phyloP scores from a whole-genome alignment of 495 filamentous ascomycete species.

The Chaetomium fimeti region DNA sequence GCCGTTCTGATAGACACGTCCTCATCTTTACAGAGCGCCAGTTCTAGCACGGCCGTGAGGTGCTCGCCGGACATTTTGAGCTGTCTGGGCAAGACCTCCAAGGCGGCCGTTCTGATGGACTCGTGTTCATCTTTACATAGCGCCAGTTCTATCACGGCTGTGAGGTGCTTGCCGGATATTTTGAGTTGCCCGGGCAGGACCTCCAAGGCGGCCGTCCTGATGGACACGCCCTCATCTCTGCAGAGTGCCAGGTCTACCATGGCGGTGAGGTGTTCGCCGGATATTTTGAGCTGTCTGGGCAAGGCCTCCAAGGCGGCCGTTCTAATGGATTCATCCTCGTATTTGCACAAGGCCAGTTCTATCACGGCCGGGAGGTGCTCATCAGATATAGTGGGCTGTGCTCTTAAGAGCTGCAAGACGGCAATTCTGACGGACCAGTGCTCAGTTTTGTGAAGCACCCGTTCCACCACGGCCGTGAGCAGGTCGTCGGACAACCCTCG shows the following conservation, averaged over 20 bases:
- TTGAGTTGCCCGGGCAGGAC: neutral
- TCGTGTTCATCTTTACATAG: neutral
- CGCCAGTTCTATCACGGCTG: neutral
- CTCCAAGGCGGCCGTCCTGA: neutral
- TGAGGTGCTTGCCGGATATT: neutral
- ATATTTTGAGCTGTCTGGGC: neutral
- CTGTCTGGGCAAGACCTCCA: neutral
- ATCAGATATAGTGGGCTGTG: neutral
- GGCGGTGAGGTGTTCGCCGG: neutral
- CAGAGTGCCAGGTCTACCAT: conserved; percentile 7
- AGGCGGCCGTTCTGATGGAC: neutral
- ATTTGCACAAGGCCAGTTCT: neutral
- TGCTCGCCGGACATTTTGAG: neutral
- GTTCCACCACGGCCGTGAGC: conserved; percentile 4
- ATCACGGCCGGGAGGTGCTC: neutral
- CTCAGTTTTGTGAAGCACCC: conserved; percentile 18
- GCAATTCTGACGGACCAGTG: neutral
- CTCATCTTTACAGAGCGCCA: conserved; percentile 21
- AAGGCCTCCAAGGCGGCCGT: neutral
- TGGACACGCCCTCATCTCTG: conserved; percentile 16
- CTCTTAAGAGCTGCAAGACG: neutral
- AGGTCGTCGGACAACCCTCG: neutral
- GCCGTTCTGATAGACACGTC: neutral
- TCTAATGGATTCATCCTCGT: neutral
- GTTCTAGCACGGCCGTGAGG: conserved; percentile 4